Evolutionary conservation across 2,329 filamentous ascomycete genomes (phyloP).

Genomic region (Periconia sp.): DNA sequence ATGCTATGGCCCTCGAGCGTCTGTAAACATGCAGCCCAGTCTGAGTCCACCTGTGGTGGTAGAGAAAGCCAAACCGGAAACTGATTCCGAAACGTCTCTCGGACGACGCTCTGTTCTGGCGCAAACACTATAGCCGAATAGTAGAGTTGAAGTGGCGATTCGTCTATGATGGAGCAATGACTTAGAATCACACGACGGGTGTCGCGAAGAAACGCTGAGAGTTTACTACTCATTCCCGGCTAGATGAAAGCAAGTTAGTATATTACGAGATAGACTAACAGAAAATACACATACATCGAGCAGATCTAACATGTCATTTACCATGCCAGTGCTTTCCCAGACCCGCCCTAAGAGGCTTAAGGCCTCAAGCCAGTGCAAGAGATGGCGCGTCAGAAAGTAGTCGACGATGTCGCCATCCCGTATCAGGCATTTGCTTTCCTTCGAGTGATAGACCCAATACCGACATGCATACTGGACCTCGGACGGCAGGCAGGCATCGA

Average conservation of each 20-base stretch:
- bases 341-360: no score
- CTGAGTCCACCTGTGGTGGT: neutral
- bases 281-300: no score
- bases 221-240: no score
- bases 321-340: no score
- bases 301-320: no score
- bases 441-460: neutral
- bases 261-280: no score
- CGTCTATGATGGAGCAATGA: no score
- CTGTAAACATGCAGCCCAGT: neutral
- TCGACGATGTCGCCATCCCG: neutral
- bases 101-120: conserved; percentile 6
- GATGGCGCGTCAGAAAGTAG: neutral
- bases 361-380: no score
- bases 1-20: conserved; percentile 2
- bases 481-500: neutral
- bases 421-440: neutral
- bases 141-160: conserved; percentile 13
- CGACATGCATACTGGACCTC: conserved; percentile 1
- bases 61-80: neutral
- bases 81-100: neutral
- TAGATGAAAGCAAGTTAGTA: no score
- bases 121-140: conserved; percentile 9
- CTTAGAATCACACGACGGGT: no score
- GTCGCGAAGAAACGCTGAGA: no score